These are phyloP conservation scores for Brassica hybrid DNA, from an alignment of 441 rosid species.

Conservation along the genomic window DNA sequence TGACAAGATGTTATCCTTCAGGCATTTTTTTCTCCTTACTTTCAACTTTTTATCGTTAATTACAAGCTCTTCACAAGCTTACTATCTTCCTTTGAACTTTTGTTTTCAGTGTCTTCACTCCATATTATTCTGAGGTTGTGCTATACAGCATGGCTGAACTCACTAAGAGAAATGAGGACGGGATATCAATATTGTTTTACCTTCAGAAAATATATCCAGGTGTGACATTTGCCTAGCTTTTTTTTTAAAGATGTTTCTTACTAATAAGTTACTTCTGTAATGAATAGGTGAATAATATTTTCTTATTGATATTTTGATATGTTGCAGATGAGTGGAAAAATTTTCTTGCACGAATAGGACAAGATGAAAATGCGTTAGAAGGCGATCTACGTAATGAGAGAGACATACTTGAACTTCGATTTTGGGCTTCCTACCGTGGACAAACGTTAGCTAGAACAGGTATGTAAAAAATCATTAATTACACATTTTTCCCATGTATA, in stretches of 20 bases:
- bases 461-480: slow-evolving; percentile 32
- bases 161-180: slow-evolving; percentile 92
- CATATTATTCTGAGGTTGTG: slow-evolving; percentile 95
- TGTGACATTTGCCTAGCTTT: slow-evolving; percentile 31
- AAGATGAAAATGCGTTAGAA: slow-evolving; percentile 82
- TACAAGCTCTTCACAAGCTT: slow-evolving; percentile 30
- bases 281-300: slow-evolving; percentile 13
- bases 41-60: slow-evolving; percentile 15
- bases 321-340: slow-evolving; percentile 95
- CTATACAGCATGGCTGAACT: slow-evolving; percentile 95
- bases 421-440: slow-evolving; percentile 99
- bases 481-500: slow-evolving; percentile 21
- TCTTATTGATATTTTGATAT: slow-evolving; percentile 26
- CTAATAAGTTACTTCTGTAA: slow-evolving; percentile 18
- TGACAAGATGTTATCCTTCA: slow-evolving; percentile 83
- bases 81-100: slow-evolving; percentile 32
- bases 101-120: slow-evolving; percentile 92
- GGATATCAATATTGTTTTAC: slow-evolving; percentile 93
- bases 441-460: slow-evolving; percentile 98
- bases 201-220: slow-evolving; percentile 99
- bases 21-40: slow-evolving; percentile 44
- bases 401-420: slow-evolving; percentile 93
- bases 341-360: slow-evolving; percentile 94
- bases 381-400: slow-evolving; percentile 67
- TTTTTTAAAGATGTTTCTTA: slow-evolving; percentile 10